Conservation (phyloP, 2,329 filamentous ascomycete species). For the Arthrobotrys musiformis region DNA sequence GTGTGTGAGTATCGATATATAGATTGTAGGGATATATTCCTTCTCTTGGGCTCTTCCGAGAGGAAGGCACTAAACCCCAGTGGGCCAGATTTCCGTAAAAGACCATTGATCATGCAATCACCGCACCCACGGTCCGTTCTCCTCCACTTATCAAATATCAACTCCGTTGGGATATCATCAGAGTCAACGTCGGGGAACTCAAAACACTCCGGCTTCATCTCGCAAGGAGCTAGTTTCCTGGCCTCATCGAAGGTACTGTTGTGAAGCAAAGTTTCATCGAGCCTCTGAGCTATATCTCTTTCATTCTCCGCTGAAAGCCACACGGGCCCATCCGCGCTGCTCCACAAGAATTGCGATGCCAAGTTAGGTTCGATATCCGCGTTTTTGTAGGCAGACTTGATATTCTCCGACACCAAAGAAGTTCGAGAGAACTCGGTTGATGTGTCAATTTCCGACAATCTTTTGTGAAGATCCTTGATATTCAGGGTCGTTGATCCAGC, state of each 20-base stretch:
- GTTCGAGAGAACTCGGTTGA: constrained; percentile 12
- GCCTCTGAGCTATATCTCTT: constrained; percentile 18
- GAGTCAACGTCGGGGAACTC: not conserved
- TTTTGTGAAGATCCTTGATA: not conserved
- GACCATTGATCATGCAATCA: constrained; percentile 46
- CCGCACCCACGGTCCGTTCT: constrained; percentile 24
- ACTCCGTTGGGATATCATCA: not conserved
- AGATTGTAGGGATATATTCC: constrained; percentile 6
- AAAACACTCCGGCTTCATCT: constrained; percentile 30
- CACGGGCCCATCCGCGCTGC: constrained; percentile 38
- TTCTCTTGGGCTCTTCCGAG: constrained; percentile 1
- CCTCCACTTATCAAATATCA: constrained; percentile 45
- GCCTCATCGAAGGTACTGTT: constrained; percentile 20
- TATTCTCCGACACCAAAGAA: not conserved
- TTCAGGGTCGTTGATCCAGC: constrained; percentile 15
- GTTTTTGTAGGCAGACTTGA: constrained; percentile 12
- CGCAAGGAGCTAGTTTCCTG: constrained; percentile 23
- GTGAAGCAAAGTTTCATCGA: constrained; percentile 9
- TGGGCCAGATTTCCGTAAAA: constrained; percentile 31
- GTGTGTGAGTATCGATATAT: constrained; percentile 38
- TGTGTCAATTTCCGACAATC: constrained; percentile 21
- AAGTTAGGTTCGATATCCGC: constrained; percentile 29
- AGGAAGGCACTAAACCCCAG: constrained; percentile 29
- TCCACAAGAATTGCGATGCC: constrained; percentile 25
- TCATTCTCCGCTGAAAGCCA: constrained; percentile 38